Evolutionary conservation across 192 early-diverging fungal species (phyloP), one percentile per base, ranked within the genome.

Genomic region (Piromyces finnis): DNA sequence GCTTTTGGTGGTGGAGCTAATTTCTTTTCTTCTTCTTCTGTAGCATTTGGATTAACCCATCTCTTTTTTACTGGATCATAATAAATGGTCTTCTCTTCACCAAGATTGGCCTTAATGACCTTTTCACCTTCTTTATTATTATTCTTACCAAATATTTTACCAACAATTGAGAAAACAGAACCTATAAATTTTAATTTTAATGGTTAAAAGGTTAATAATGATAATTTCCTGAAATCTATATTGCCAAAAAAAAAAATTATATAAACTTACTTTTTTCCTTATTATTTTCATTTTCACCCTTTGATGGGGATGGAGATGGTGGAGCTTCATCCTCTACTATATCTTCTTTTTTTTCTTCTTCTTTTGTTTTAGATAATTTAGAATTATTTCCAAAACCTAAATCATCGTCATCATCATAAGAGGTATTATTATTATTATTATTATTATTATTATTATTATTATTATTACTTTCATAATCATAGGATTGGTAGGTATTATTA

Each of bases 21-120:
- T 29, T 29, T 29, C 81, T 85, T 77, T 85, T 88, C 79, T 90
- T 90, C 80, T 91, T 92, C 51, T 68, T 68, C 26, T 68, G 22
- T 22, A n/a, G 51, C 51, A 68, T 68, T 68, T 68, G 51, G 51
- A 83, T 95, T 94, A 26, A 99, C 93, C 95, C 96, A 99, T 79
- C 92, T 87, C 80, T 95, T 91, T 81, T 90, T 89, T 29, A 91
- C 92, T 29, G 91, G 88, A 84, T 99, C 97, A 85, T 93, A 99
- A 82, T 92, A 93, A 83, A 96, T 94, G 6, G 91, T 85, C 36
- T 86, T 94, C 78, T 93, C 91, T 81, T 95, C 91, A 14, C 95
- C 95, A 78, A 97, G 82, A 83, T 99, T 94, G 4, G 95, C 97
- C 83, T 93, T 92, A 77, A 89, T 85, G 5, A 90, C 86, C 78